Conservation (phyloP, 441 rosid genomes). For the Francoa sonchifolia region DNA sequence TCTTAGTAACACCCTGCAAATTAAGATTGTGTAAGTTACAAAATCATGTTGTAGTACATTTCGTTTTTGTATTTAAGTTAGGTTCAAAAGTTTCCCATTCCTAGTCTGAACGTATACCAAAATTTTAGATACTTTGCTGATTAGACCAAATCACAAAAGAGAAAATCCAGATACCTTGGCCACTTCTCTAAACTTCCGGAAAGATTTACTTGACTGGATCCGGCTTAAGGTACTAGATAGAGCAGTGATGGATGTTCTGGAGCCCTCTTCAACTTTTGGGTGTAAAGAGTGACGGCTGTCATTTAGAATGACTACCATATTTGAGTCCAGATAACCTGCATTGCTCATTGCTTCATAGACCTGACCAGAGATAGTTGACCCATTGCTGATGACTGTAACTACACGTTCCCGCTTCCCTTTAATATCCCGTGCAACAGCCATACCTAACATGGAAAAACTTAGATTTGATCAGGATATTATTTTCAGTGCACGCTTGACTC, state of each 20-base stretch:
- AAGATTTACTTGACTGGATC: constrained; percentile 81
- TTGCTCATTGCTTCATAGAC: constrained; percentile 90
- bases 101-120: too few relatives aligned
- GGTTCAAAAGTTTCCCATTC: too few relatives aligned
- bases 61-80: too few relatives aligned
- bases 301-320: constrained; percentile 79
- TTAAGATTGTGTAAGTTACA: too few relatives aligned
- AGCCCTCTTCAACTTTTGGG: constrained; percentile 58
- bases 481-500: constrained; percentile 3
- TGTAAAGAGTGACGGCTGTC: constrained; percentile 71
- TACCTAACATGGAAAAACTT: constrained; percentile 29
- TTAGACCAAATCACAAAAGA: constrained; percentile 7
- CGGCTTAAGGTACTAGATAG: constrained; percentile 72
- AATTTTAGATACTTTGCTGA: neutral
- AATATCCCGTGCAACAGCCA: constrained; percentile 86
- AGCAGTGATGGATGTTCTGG: constrained; percentile 62
- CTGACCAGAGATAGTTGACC: constrained; percentile 81
- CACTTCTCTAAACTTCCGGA: constrained; percentile 64
- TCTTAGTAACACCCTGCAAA: constrained; percentile 85
- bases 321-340: constrained; percentile 81
- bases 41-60: too few relatives aligned
- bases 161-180: constrained; percentile 52
- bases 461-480: neutral
- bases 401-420: constrained; percentile 68
- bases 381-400: constrained; percentile 66